Percentiles rank a stretch among this genome's conserved stretches.
phyloP scores from a whole-genome alignment of 2,329 filamentous ascomycete genomes.

The Pyricularia pennisetigena region DNA sequence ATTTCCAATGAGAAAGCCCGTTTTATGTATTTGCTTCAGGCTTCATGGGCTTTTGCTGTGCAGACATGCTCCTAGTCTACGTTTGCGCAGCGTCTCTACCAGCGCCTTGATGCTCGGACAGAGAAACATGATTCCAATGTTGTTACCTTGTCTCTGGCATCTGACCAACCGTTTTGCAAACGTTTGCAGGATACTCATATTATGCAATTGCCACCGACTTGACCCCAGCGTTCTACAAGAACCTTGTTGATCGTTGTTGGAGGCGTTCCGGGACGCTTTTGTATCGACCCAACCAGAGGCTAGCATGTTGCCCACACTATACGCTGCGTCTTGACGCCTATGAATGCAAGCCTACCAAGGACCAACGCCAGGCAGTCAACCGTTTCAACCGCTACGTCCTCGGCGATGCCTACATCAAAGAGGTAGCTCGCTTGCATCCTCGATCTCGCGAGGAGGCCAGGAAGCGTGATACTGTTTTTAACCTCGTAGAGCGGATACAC shows the following conservation, averaged over 20 bases:
- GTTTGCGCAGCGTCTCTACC: background rate
- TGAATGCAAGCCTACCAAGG: constrained; percentile 55
- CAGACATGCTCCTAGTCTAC: background rate
- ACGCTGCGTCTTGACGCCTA: constrained; percentile 63
- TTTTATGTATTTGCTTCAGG: background rate
- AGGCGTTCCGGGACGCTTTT: constrained; percentile 61
- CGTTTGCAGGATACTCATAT: constrained; percentile 56
- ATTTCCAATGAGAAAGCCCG: background rate
- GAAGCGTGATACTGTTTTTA: constrained; percentile 56
- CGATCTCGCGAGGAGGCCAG: constrained; percentile 56
- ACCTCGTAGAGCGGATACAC: constrained; percentile 57
- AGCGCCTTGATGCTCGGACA: background rate
- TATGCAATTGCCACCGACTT: constrained; percentile 55
- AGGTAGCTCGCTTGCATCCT: constrained; percentile 54
- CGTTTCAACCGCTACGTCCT: constrained; percentile 60
- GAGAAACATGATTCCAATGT: background rate
- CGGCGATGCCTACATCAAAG: constrained; percentile 57
- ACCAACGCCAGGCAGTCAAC: constrained; percentile 68
- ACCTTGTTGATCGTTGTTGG: constrained; percentile 66
- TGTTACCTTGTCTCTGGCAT: background rate
- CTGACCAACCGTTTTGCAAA: background rate
- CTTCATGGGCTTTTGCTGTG: background rate
- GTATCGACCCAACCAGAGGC: constrained; percentile 68
- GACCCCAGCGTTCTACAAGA: constrained; percentile 59
- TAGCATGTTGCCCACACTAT: constrained; percentile 88